Conservation (phyloP, 495 filamentous ascomycete species). For the Trypethelium eluteriae region DNA sequence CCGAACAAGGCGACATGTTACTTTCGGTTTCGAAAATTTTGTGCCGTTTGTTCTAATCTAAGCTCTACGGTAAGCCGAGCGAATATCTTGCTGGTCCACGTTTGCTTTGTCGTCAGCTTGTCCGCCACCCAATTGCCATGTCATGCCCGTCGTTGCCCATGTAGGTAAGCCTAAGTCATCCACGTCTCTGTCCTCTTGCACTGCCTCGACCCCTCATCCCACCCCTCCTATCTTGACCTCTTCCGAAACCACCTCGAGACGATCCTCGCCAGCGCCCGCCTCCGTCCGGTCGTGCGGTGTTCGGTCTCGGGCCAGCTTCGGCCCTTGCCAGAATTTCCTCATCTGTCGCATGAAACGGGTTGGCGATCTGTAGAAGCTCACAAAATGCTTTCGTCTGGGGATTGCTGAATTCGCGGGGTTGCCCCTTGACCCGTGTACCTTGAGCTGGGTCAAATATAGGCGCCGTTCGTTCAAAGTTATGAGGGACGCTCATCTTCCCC, state of each 20-base stretch:
- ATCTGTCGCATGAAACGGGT: slow-evolving; percentile 64
- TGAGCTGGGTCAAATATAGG: slow-evolving; percentile 51
- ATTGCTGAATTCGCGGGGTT: slow-evolving; percentile 72
- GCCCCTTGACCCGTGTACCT: slow-evolving; percentile 31
- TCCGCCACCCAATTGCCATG: neutral
- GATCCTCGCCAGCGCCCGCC: slow-evolving; percentile 18
- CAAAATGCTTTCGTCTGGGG: slow-evolving; percentile 76
- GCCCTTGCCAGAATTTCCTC: slow-evolving; percentile 56
- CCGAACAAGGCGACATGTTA: too few relatives aligned
- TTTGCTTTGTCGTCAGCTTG: slow-evolving; percentile 1
- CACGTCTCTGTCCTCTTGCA: neutral
- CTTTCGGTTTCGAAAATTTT: too few relatives aligned
- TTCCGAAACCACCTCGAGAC: slow-evolving; percentile 13
- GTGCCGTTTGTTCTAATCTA: too few relatives aligned
- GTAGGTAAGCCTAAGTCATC: neutral
- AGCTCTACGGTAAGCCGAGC: too few relatives aligned
- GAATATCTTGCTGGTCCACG: neutral
- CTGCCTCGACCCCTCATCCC: slow-evolving; percentile 21
- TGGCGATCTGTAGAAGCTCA: slow-evolving; percentile 62
- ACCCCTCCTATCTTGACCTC: slow-evolving; percentile 18
- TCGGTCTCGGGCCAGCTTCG: slow-evolving; percentile 24
- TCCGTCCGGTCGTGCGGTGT: neutral
- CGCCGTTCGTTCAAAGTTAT: slow-evolving; percentile 70
- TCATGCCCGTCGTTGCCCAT: too few relatives aligned
- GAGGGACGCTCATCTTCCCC: slow-evolving; percentile 56